Evolutionary conservation across 208 protist genomes (phyloP).

Genomic region (Trypanosomatidae sp.): DNA sequence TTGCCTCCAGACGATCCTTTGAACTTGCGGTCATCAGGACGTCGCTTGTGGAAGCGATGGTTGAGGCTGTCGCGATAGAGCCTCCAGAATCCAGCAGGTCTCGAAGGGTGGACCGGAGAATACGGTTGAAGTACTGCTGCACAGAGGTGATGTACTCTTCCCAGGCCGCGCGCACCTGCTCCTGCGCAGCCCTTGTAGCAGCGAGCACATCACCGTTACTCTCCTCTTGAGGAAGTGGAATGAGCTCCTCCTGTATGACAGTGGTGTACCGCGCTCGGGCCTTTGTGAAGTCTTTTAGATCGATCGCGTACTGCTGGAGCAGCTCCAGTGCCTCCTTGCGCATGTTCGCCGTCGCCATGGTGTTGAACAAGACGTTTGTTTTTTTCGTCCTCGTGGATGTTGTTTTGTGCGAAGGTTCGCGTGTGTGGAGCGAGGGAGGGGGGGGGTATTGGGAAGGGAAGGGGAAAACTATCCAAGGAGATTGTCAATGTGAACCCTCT

Average conservation of each 20-base stretch:
- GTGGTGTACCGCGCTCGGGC: conserved; percentile 54
- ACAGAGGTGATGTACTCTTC: conserved; percentile 51
- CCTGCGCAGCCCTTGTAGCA: conserved; percentile 29
- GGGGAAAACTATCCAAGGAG: neutral
- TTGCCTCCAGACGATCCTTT: conserved; percentile 15
- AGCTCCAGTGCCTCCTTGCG: conserved; percentile 49
- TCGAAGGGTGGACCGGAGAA: conserved; percentile 17
- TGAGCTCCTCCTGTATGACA: conserved; percentile 41
- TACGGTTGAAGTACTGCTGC: conserved; percentile 41
- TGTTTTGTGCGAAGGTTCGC: neutral
- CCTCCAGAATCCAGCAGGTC: conserved; percentile 24
- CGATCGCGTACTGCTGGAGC: conserved; percentile 68
- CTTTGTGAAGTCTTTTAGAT: conserved; percentile 78
- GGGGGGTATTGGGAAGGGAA: neutral
- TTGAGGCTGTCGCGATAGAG: neutral
- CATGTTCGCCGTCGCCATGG: conserved; percentile 58
- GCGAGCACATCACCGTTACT: conserved; percentile 33
- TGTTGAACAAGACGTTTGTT: neutral
- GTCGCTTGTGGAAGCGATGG: conserved; percentile 1
- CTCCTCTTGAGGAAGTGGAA: conserved; percentile 26
- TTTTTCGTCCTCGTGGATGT: neutral
- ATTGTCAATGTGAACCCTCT: neutral
- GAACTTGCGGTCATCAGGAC: neutral
- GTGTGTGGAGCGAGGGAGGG: neutral
- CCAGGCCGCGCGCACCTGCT: conserved; percentile 48